phyloP scores from a whole-genome alignment of 768 basidiomycete species.

The Lanmaoa pseudosensibilis region DNA sequence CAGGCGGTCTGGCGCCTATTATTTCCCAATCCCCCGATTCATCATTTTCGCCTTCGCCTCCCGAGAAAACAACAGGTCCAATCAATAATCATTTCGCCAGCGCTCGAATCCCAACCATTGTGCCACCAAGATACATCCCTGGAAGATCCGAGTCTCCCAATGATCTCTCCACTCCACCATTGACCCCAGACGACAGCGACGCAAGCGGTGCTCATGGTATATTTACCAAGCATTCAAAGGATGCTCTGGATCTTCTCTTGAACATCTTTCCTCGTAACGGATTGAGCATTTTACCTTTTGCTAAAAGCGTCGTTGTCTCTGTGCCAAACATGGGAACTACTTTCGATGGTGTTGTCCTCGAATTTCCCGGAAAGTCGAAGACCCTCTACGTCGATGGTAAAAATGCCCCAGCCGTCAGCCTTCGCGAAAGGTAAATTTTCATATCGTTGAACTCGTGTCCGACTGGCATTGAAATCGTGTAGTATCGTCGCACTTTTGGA shows the following conservation, averaged over 20 bases:
- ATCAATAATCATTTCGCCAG: conserved; percentile 18
- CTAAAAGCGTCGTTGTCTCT: conserved; percentile 73
- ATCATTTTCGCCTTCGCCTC: conserved; percentile 32
- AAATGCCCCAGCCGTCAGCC: conserved; percentile 72
- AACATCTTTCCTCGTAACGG: conserved; percentile 76
- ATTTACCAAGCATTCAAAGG: conserved; percentile 48
- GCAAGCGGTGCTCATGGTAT: conserved; percentile 42
- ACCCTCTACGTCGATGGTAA: conserved; percentile 86
- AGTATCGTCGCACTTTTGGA: conserved; percentile 88
- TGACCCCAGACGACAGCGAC: conserved; percentile 73
- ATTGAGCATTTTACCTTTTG: conserved; percentile 63
- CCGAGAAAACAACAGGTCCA: conserved; percentile 21
- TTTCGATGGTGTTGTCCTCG: conserved; percentile 79
- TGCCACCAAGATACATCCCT: conserved; percentile 46
- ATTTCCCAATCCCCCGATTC: conserved; percentile 46
- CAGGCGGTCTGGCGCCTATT: conserved; percentile 80
- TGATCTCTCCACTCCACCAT: conserved; percentile 66
- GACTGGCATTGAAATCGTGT: background rate
- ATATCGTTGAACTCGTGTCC: conserved; percentile 5
- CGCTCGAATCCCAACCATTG: conserved; percentile 27
- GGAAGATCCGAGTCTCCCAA: conserved; percentile 38
- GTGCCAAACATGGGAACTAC: conserved; percentile 64
- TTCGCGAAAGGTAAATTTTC: conserved; percentile 72
- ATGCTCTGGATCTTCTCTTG: conserved; percentile 77
- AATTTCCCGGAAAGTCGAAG: conserved; percentile 66